Conservation (phyloP, 768 basidiomycete species). For the Galerina marginata region DNA sequence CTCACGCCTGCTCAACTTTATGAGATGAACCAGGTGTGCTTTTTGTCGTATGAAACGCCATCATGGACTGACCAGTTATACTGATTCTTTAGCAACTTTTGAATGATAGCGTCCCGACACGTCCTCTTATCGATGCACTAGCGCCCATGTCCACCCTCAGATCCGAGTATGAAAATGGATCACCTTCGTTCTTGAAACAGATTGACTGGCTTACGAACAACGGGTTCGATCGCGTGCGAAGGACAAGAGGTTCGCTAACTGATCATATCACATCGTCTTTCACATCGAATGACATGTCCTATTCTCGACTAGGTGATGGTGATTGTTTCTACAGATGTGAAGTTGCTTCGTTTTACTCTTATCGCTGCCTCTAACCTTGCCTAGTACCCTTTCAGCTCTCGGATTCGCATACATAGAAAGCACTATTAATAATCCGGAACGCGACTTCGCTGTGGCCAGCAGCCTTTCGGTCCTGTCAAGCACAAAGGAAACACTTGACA, state of each 20-base stretch:
- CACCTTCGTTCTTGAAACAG: slow-evolving; percentile 68
- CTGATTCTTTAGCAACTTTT: slow-evolving; percentile 30
- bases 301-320: slow-evolving; percentile 67
- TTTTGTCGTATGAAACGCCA: background rate
- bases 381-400: slow-evolving; percentile 55
- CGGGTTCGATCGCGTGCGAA: slow-evolving; percentile 71
- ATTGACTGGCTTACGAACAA: slow-evolving; percentile 69
- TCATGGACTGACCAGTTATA: background rate
- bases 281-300: background rate
- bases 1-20: slow-evolving; percentile 28
- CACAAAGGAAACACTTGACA: slow-evolving; percentile 55
- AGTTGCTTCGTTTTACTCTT: slow-evolving; percentile 13
- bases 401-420: slow-evolving; percentile 82
- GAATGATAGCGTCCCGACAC: slow-evolving; percentile 42
- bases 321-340: slow-evolving; percentile 93
- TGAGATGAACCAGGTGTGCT: slow-evolving; percentile 30
- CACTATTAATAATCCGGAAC: slow-evolving; percentile 57
- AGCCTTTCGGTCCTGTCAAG: slow-evolving; percentile 58
- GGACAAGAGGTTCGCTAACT: slow-evolving; percentile 64
- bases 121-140: slow-evolving; percentile 61
- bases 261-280: background rate
- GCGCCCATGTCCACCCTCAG: slow-evolving; percentile 60
- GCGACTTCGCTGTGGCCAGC: slow-evolving; percentile 48
- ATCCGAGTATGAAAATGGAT: slow-evolving; percentile 68
- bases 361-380: slow-evolving; percentile 7